phyloP scores from a whole-genome alignment of 2,329 filamentous ascomycete genomes.

The Fusarium liriodendri region DNA sequence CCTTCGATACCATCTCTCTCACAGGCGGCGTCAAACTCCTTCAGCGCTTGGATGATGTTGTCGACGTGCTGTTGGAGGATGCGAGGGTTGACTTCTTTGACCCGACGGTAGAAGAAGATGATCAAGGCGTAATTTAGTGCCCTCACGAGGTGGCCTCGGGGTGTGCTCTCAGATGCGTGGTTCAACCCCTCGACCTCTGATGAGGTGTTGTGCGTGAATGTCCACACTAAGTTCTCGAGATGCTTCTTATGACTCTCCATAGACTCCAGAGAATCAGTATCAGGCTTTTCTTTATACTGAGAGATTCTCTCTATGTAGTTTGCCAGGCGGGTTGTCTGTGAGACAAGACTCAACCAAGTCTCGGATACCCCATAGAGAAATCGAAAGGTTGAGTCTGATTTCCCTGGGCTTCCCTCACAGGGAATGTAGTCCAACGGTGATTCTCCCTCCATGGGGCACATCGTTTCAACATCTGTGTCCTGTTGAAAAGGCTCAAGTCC shows the following conservation, averaged over 20 bases:
- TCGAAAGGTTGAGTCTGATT: constrained; percentile 9
- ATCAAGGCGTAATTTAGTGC: constrained; percentile 9
- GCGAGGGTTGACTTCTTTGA: constrained; percentile 2
- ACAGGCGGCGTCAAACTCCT: background rate
- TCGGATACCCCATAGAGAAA: constrained; percentile 13
- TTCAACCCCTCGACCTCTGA: too few species aligned
- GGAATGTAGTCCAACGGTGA: background rate
- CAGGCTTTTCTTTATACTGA: background rate
- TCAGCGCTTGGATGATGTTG: background rate
- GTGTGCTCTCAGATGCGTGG: background rate
- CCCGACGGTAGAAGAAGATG: constrained; percentile 21
- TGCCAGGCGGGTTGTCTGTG: constrained; percentile 10
- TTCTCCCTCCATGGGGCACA: background rate
- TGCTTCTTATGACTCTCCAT: background rate
- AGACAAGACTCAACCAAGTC: constrained; percentile 18
- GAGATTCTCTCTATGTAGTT: background rate
- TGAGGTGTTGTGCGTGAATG: background rate
- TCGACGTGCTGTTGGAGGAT: constrained; percentile 17
- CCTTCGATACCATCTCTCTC: background rate
- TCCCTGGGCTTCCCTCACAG: background rate
- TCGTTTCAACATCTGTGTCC: background rate
- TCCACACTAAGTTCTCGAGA: background rate
- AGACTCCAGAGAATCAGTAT: background rate
- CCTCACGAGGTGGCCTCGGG: background rate
- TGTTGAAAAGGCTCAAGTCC: background rate